phyloP scores from a whole-genome alignment of 305 asterid species.

The Striga hermonthica region DNA sequence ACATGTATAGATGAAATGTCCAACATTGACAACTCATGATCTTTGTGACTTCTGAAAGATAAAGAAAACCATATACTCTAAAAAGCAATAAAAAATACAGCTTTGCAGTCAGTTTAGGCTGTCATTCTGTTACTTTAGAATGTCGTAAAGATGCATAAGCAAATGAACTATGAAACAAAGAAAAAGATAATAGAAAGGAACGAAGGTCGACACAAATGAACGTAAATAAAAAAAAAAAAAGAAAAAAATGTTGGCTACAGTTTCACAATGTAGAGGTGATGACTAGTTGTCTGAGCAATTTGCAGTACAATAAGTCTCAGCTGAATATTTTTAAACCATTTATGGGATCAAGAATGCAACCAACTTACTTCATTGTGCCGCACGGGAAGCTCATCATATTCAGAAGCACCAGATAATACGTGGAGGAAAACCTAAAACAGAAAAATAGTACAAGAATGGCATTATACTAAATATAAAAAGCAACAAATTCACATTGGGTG shows the following conservation, averaged over 20 bases:
- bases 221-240: conserved; percentile 10
- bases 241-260: conserved; percentile 4
- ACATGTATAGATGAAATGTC: conserved; percentile 16
- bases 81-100: neutral
- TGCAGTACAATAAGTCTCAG: conserved; percentile 14
- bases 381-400: conserved; percentile 98
- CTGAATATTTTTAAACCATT: neutral
- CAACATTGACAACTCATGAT: conserved; percentile 22
- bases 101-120: conserved; percentile 14
- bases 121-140: conserved; percentile 11
- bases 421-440: conserved; percentile 76
- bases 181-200: conserved; percentile 9
- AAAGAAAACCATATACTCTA: neutral
- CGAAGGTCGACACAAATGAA: conserved; percentile 7
- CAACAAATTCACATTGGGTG: conserved; percentile 1
- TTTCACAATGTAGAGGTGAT: conserved; percentile 23
- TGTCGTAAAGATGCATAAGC: conserved; percentile 23
- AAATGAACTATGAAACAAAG: conserved; percentile 7
- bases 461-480: conserved; percentile 18
- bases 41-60: conserved; percentile 24
- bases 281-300: neutral
- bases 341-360: conserved; percentile 20
- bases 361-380: conserved; percentile 94
- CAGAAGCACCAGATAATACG: conserved; percentile 87
- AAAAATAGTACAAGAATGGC: conserved; percentile 12